These are phyloP conservation scores for Xanthoparmelia taractica DNA, from an alignment of 495 filamentous ascomycete genomes.

Conservation along the genomic window DNA sequence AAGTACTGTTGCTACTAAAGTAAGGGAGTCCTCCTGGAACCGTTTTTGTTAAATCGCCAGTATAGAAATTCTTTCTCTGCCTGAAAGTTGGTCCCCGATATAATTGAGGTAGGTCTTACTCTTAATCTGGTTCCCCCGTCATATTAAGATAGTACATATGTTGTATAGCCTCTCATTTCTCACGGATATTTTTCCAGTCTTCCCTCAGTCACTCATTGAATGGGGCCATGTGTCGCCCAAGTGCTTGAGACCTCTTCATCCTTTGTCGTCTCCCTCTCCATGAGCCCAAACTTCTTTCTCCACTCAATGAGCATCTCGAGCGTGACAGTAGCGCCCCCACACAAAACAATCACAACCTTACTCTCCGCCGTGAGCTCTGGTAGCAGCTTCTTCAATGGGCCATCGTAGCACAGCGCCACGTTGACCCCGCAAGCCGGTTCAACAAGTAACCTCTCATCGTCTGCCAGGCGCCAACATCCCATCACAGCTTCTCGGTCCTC, in stretches of 20 bases:
- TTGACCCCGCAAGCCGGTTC: constrained; percentile 80
- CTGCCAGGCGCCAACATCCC: constrained; percentile 65
- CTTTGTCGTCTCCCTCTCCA: constrained; percentile 17
- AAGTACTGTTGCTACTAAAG: too few relatives aligned
- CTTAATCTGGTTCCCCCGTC: neutral
- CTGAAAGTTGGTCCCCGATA: too few relatives aligned
- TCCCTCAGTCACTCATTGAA: neutral
- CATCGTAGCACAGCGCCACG: constrained; percentile 54
- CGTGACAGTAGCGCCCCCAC: constrained; percentile 73
- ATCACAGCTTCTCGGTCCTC: constrained; percentile 73
- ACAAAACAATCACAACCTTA: constrained; percentile 79
- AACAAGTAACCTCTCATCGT: constrained; percentile 73
- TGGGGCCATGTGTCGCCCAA: constrained; percentile 2
- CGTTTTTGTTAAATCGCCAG: too few relatives aligned
- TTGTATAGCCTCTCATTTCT: neutral
- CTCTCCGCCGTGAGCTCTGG: constrained; percentile 47
- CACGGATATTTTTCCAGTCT: neutral
- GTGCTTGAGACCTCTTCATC: constrained; percentile 16
- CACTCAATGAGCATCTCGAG: constrained; percentile 59
- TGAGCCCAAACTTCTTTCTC: constrained; percentile 44
- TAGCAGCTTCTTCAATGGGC: constrained; percentile 54
- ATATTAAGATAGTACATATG: neutral
- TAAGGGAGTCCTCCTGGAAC: too few relatives aligned
- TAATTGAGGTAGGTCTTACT: too few relatives aligned
- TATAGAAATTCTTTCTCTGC: too few relatives aligned